Conservation (phyloP, 1,284 basidiomycete genomes). For the Lentinula novae-zelandiae region DNA sequence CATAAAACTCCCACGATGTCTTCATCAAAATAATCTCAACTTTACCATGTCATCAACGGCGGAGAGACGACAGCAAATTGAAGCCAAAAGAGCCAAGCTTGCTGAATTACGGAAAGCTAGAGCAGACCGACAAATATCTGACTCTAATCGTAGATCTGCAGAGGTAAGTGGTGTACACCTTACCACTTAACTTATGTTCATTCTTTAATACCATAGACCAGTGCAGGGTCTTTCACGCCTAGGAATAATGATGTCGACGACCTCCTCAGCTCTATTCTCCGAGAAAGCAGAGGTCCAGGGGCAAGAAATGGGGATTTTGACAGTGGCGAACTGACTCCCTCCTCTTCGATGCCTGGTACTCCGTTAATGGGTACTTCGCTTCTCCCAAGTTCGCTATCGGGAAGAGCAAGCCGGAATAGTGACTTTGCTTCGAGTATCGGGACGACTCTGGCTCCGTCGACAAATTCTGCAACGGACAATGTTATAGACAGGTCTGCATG, state of each 20-base stretch:
- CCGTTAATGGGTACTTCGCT: constrained; percentile 43
- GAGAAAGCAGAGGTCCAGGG: constrained; percentile 29
- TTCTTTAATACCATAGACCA: constrained; percentile 16
- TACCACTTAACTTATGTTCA: background rate
- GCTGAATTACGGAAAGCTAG: constrained; percentile 77
- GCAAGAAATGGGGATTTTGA: constrained; percentile 40
- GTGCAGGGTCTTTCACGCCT: constrained; percentile 29
- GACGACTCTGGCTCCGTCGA: constrained; percentile 42
- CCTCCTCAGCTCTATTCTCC: constrained; percentile 57
- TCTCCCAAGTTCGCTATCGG: constrained; percentile 46
- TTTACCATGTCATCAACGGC: constrained; percentile 22
- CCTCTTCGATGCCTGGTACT: constrained; percentile 69
- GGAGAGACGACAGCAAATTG: constrained; percentile 77
- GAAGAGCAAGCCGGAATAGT: constrained; percentile 63
- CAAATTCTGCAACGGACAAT: constrained; percentile 60
- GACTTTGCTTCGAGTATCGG: constrained; percentile 53
- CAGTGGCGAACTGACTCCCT: constrained; percentile 58
- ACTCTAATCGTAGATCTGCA: constrained; percentile 47
- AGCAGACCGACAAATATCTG: constrained; percentile 61
- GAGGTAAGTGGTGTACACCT: constrained; percentile 31
- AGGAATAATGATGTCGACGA: constrained; percentile 58
- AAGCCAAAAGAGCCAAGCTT: constrained; percentile 87
- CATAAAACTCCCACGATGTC: background rate
- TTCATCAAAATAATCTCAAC: background rate
- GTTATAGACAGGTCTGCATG: constrained; percentile 49